These are phyloP conservation scores for Fusarium continuum DNA, from an alignment of 2,329 filamentous ascomycete species.

Conservation along the genomic window DNA sequence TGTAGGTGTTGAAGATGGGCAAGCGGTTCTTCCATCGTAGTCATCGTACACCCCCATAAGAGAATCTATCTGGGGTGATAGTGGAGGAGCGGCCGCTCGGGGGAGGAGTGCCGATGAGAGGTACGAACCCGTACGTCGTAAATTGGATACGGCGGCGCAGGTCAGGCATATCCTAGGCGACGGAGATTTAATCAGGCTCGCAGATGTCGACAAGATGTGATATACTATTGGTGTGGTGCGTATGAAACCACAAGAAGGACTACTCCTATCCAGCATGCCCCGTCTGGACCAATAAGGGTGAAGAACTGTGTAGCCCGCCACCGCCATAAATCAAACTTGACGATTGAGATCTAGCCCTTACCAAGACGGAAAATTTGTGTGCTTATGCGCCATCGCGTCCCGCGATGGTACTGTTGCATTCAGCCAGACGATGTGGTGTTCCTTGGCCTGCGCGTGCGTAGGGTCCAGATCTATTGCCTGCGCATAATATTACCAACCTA, in stretches of 20 bases:
- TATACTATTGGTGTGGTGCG: conserved; percentile 8
- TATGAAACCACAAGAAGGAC: conserved; percentile 2
- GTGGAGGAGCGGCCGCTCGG: conserved; percentile 31
- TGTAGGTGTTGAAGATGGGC: conserved; percentile 8
- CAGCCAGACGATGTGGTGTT: conserved; percentile 33
- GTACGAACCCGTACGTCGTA: conserved; percentile 3
- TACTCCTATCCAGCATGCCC: conserved; percentile 11
- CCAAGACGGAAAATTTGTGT: conserved; percentile 34
- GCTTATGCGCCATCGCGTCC: conserved; percentile 42
- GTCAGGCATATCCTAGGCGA: conserved; percentile 2
- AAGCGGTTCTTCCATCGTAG: conserved; percentile 27
- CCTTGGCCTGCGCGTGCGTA: conserved; percentile 23
- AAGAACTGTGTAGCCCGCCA: conserved; percentile 1
- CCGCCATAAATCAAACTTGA: conserved; percentile 10
- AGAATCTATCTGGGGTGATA: conserved; percentile 11
- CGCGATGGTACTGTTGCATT: conserved; percentile 47
- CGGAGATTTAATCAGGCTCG: conserved; percentile 31
- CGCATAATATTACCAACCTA: conserved; percentile 5
- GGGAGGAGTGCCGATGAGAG: conserved; percentile 10
- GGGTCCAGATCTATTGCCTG: conserved; percentile 34
- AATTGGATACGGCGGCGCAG: conserved; percentile 7
- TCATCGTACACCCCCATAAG: conserved; percentile 15
- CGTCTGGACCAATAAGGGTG: conserved; percentile 10
- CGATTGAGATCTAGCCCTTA: conserved; percentile 20
- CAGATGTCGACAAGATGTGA: conserved; percentile 24